These are phyloP conservation scores for Diaporthe sp. DNA, from an alignment of 2,329 filamentous ascomycete genomes.

Conservation along the genomic window DNA sequence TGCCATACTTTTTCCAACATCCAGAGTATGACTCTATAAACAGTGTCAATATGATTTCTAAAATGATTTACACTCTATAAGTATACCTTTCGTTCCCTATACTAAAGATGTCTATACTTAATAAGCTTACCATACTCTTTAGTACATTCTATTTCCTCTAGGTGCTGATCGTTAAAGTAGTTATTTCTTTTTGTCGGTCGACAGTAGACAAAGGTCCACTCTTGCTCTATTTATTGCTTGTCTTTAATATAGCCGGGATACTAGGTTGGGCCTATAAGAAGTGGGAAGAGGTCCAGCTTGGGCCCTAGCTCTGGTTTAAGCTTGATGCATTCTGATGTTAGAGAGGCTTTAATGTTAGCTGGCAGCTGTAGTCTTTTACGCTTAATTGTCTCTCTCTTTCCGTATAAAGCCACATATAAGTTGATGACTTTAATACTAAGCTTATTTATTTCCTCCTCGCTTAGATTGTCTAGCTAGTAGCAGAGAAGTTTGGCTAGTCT, in stretches of 20 bases:
- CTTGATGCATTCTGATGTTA: too few species aligned
- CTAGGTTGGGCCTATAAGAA: constrained; percentile 26
- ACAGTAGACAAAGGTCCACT: constrained; percentile 25
- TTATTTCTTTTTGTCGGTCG: constrained; percentile 11
- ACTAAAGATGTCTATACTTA: constrained; percentile 13
- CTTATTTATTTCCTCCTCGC: too few species aligned
- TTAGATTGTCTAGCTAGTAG: too few species aligned
- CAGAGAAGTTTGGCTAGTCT: too few species aligned
- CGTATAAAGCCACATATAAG: too few species aligned
- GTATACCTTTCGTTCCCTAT: neutral
- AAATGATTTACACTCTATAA: too few species aligned
- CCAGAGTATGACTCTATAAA: constrained; percentile 19
- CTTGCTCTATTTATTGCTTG: constrained; percentile 16
- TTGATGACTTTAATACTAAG: too few species aligned
- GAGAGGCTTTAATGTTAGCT: too few species aligned
- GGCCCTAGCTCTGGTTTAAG: neutral
- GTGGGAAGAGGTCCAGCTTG: too few species aligned
- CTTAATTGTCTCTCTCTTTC: too few species aligned
- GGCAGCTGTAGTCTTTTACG: too few species aligned
- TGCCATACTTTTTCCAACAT: neutral
- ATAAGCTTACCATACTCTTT: neutral
- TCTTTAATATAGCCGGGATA: constrained; percentile 33
- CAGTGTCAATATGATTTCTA: constrained; percentile 12
- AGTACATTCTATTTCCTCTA: neutral
- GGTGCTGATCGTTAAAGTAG: constrained; percentile 17